Base-by-base conservation (phyloP, 176 grass and related monocot species). In the Eragrostis nindensis region DNA sequence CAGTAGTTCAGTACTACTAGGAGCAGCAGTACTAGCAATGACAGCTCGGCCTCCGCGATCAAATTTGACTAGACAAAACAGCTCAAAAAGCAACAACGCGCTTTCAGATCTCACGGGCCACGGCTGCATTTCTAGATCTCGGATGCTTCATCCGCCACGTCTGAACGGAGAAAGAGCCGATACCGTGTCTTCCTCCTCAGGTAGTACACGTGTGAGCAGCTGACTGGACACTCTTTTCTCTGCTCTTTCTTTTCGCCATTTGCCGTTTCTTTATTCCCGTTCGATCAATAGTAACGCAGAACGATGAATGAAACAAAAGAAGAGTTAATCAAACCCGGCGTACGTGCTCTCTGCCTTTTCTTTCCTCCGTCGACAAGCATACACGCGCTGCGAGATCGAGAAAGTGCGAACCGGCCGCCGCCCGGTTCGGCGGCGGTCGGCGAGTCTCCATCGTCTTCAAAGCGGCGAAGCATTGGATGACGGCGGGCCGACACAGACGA, bases 1-100 rank as follows among this genome's bases (percentile, higher is more conserved):
- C 32, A 36, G 32, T 1, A 64, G 27, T n/a, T n/a, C n/a, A n/a
- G n/a, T n/a, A n/a, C n/a, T 60, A 60, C 8, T 60, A 48, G 68
- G 8, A 21, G 42, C 25, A 32, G 74, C n/a, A n/a, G n/a, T n/a
- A n/a, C n/a, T n/a, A n/a, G n/a, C 75, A 78, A 65, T 65, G 76
- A 27, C 61, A 65, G 61, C 43, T 78, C 19, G 61, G 61, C 49
- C 49, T 50, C 45, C 44, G 18, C 26, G 15, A 36, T 47, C 74
- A 30, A 46, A 29, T 45, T 62, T 61, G 54, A 43, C 25, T 6
- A 53, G 39, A 2, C 9, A 39, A 39, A 52, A 3, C 47, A 39
- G 12, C 32, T 41, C 24, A 38, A 4, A 41, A 7, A 44, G 39
- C 1, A 6, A 21, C 44, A 50, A 78, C 61, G 36, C 76, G 27